phyloP scores from a whole-genome alignment of 768 basidiomycete species.

The Coprinopsis sp. region DNA sequence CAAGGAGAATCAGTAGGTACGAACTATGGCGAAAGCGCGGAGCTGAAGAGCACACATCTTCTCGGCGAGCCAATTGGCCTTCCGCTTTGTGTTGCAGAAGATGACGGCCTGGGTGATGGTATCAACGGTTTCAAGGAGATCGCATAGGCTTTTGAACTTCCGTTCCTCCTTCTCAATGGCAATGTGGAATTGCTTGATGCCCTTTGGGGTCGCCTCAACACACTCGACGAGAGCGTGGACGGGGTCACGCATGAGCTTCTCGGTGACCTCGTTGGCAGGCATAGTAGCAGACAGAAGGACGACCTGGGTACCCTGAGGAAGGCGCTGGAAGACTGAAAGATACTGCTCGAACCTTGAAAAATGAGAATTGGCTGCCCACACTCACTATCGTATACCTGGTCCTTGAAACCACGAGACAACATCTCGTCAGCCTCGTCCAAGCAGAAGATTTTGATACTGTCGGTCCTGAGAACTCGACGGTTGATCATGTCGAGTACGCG shows the following conservation, averaged over 20 bases:
- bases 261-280: constrained; percentile 96
- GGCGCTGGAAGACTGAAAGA: constrained; percentile 79
- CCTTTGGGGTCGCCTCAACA: constrained; percentile 96
- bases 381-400: constrained; percentile 88
- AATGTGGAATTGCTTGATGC: constrained; percentile 99
- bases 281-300: constrained; percentile 96
- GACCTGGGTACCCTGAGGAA: constrained; percentile 95
- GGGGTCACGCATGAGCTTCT: constrained; percentile 99
- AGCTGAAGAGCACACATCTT: constrained; percentile 96
- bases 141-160: constrained; percentile 98
- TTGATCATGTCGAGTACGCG: constrained; percentile 98
- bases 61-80: constrained; percentile 98
- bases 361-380: not conserved
- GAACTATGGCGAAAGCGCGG: constrained; percentile 93
- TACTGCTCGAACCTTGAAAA: not conserved
- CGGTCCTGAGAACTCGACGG: constrained; percentile 81
- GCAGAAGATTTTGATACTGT: constrained; percentile 81
- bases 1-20: constrained; percentile 23
- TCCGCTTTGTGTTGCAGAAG: constrained; percentile 96
- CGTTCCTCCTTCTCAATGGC: constrained; percentile 99
- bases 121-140: constrained; percentile 97
- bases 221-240: constrained; percentile 97
- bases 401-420: constrained; percentile 90
- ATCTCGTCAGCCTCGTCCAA: constrained; percentile 5
- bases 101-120: constrained; percentile 99